Evolutionary conservation across 1,139 yeast genomes (phyloP), one percentile per base, ranked within the genome.

Genomic region (Kodamaea derodonti): DNA sequence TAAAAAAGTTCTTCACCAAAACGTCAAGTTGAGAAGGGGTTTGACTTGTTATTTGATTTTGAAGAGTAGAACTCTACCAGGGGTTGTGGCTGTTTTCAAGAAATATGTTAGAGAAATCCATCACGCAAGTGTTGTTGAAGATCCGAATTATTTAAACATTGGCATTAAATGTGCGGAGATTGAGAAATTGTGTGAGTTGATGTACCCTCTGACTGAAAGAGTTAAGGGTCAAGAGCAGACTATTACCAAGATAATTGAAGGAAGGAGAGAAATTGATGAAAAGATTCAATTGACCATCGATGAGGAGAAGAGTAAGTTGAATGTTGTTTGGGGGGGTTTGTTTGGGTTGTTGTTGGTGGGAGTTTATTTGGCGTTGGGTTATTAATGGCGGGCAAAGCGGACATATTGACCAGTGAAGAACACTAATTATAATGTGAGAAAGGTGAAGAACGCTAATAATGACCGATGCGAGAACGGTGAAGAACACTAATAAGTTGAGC

Each of bases 11-110:
- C 75, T 92, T 52, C 75, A 79, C 34, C 58, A 62, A 27, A 80
- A 85, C 51, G 84, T 92, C 43, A 94, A 94, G 68, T 84, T 94
- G 55, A 78, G 97, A 62, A 85, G 86, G 62, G 97, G 97, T n/a
- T 78, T 85, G 25, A 83, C 98, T 1, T 83, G 88, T 51, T 65
- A 73, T 44, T 71, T 94, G 50, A 88, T 94, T 43, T 66, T 86
- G 42, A 66, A 77, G 40, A 72, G 92, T 30, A 76, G 90, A 56
- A 80, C 87, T 3, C 76, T 85, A 56, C 78, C 79, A 28, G 90
- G 85, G 3, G 92, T 87, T 28, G 83, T 84, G 30, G 66, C 67
- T 10, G 75, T 90, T 29, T 94, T 94, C 70, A 75, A 81, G 49
- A 65, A 76, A 20, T 87, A 86, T 57, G 65, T 84, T 34, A 80